A percentile compares a stretch with the other conserved stretches of the same genome.
Conservation (phyloP, 1,139 yeast genomes). For the Blastobotrys serpentis region DNA sequence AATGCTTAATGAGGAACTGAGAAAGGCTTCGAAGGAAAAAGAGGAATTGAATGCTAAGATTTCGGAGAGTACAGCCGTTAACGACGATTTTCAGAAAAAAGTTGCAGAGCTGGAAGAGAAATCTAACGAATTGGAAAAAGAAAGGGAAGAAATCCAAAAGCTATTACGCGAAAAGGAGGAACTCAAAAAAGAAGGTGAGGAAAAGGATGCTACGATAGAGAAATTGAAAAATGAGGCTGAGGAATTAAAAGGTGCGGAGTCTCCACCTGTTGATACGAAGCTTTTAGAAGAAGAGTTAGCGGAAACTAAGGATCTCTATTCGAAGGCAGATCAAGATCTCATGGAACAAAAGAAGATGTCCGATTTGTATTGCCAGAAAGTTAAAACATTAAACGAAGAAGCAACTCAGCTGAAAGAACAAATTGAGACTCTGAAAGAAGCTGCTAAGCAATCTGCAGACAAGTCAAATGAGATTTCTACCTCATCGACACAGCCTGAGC, state of each 20-base stretch:
- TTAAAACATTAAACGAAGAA: slow-evolving; percentile 13
- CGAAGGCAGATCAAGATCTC: slow-evolving; percentile 1
- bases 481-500: background rate
- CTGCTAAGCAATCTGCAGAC: background rate
- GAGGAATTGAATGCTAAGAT: slow-evolving; percentile 12
- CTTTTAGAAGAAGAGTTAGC: slow-evolving; percentile 12
- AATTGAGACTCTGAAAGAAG: slow-evolving; percentile 4
- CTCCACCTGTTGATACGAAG: background rate
- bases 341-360: slow-evolving; percentile 11
- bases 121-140: slow-evolving; percentile 23
- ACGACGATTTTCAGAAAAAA: slow-evolving; percentile 20
- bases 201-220: slow-evolving; percentile 7
- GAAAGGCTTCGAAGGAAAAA: slow-evolving; percentile 37
- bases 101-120: slow-evolving; percentile 35
- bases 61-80: slow-evolving; percentile 22
- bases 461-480: background rate
- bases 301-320: background rate
- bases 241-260: background rate
- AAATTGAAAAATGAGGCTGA: background rate
- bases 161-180: background rate
- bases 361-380: slow-evolving; percentile 6
- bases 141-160: slow-evolving; percentile 16
- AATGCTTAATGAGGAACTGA: slow-evolving; percentile 55
- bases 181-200: slow-evolving; percentile 7
- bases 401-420: slow-evolving; percentile 11